A percentile compares a stretch with the other conserved stretches of the same genome.
Evolutionary conservation across 768 basidiomycete genomes (phyloP).

Genomic region (Lentinus tigrinus): DNA sequence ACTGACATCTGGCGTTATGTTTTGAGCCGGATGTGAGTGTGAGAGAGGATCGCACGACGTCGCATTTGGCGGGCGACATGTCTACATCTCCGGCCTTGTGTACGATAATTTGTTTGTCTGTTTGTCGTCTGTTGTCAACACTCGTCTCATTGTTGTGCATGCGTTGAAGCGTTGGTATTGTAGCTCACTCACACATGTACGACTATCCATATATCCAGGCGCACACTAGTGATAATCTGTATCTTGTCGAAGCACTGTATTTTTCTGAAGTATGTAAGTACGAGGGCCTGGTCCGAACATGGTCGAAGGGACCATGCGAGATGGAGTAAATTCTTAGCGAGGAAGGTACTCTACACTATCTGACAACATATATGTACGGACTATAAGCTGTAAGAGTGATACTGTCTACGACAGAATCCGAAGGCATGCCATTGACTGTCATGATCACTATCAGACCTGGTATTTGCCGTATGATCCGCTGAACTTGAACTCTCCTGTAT

Average conservation of each 20-base stretch:
- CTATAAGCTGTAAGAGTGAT: no score
- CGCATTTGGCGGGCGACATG: not conserved
- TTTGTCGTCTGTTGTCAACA: not conserved
- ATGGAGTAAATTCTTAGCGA: no score
- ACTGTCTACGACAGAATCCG: no score
- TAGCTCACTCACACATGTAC: not conserved
- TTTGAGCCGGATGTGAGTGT: constrained; percentile 16
- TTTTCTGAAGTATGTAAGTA: no score
- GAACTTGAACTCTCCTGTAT: constrained; percentile 56
- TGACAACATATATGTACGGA: no score
- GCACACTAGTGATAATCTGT: not conserved
- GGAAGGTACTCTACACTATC: no score
- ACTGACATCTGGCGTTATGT: constrained; percentile 17
- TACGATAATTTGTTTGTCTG: not conserved
- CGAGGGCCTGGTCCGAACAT: no score
- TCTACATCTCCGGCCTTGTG: not conserved
- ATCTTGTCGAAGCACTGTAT: no score
- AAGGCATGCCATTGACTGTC: not conserved
- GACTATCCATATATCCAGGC: not conserved
- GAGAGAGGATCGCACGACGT: not conserved
- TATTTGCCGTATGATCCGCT: constrained; percentile 47
- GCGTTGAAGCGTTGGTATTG: not conserved
- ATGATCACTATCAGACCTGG: not conserved
- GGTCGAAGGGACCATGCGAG: no score
- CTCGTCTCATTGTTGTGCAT: not conserved